Conservation (phyloP, 305 asterid genomes). For the Nicotiana rustica region DNA sequence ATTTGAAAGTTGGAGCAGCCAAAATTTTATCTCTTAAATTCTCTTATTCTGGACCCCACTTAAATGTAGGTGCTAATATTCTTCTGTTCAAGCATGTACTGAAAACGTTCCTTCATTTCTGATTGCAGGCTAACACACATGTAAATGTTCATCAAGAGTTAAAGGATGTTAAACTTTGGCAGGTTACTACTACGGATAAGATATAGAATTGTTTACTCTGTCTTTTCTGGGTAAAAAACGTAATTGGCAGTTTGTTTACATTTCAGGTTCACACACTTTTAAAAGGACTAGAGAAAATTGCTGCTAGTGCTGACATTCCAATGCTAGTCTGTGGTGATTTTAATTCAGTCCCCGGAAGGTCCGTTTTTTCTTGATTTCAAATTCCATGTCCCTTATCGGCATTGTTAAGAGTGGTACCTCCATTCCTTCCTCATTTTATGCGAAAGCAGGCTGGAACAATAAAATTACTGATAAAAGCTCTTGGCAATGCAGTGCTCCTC, state of each 20-base stretch:
- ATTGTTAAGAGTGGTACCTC: conserved; percentile 18
- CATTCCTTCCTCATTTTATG: conserved; percentile 24
- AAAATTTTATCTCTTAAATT: conserved; percentile 2
- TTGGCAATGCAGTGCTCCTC: conserved; percentile 79
- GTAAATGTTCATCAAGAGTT: conserved; percentile 81
- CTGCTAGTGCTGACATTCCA: conserved; percentile 91
- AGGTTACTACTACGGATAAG: conserved; percentile 54
- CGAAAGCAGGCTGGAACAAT: conserved; percentile 13
- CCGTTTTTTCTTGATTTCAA: conserved; percentile 36
- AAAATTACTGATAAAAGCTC: conserved; percentile 27
- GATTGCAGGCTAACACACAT: conserved; percentile 93
- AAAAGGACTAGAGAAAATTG: conserved; percentile 97
- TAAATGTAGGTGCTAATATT: conserved; percentile 6
- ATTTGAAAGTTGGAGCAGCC: conserved; percentile 29
- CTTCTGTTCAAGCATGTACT: conserved; percentile 9
- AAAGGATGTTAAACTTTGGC: conserved; percentile 99
- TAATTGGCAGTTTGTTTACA: conserved; percentile 27
- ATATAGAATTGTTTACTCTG: conserved; percentile 33
- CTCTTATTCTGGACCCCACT: neutral
- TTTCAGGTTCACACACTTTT: conserved; percentile 86
- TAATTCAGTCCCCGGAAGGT: conserved; percentile 97
- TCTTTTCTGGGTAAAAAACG: conserved; percentile 22
- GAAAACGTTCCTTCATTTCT: conserved; percentile 35
- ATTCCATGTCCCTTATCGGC: conserved; percentile 14
- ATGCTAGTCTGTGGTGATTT: conserved; percentile 99